Base-by-base conservation (phyloP, 2,329 filamentous ascomycete species). In the Trichoderma hamatum region DNA sequence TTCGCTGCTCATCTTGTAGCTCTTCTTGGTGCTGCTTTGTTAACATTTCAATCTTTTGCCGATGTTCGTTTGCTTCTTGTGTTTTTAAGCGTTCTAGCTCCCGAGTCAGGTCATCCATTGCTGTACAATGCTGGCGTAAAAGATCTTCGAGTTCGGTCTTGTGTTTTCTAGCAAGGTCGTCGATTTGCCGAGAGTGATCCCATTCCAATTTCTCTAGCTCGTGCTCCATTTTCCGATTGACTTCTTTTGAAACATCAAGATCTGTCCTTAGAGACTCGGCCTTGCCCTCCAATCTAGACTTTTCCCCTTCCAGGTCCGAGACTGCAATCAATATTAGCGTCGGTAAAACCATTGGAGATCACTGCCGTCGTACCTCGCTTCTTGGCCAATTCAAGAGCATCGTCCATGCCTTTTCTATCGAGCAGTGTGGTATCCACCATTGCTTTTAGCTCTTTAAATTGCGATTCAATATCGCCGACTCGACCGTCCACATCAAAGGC, bases 401-500 rank as follows among this genome's bases (percentile, higher is more conserved):
- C 91, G 74, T 95, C 93, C 70, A 93, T 83, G 5, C 84, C 86
- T 68, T 87, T 90, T 73, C 88, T 89, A 67, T 93, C 89, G 51
- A 85, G 86, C 13, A 90, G 85, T 26, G 91, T 89, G 36, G 86
- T 85, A 69, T 89, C 88, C 76, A 97, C 88, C 72, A 91, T 90
- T 69, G 90, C 85, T 75, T 91, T 90, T 71, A 98, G 84, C 70
- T 86, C 84, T 59, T 86, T 85, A 76, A 93, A 93, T 75, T 95
- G 85, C 21, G 84, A 83, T 74, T 97, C 92, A 81, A 97, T 90
- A 70, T 89, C 86, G 71, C 90, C 89, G 73, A 97, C 86, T 72
- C 90, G 89, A 71, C 88, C 88, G 74, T 94, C 90, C 73, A 94
- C 89, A 78, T 97, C 93, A 86, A 91, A 95, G 75, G 87, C 91